phyloP scores from a whole-genome alignment of 306 rosid species.

The Cicer bijugum region DNA sequence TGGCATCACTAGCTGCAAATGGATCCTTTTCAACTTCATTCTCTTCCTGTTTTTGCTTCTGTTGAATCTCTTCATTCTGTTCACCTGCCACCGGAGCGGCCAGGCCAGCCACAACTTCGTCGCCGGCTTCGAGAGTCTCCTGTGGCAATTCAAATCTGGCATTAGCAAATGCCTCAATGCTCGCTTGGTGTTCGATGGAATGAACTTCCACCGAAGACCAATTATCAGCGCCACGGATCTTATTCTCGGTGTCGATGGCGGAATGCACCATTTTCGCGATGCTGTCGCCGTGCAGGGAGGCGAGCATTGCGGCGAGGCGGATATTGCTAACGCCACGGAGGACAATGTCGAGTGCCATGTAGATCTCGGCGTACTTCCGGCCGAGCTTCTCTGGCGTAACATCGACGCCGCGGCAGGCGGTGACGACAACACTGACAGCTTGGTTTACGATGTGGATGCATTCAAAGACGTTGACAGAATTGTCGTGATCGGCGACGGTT shows the following conservation, averaged over 20 bases:
- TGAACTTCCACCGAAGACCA: conserved; percentile 64
- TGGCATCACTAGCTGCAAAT: conserved; percentile 90
- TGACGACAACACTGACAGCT: conserved; percentile 81
- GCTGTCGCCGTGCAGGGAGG: conserved; percentile 85
- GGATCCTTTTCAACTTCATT: conserved; percentile 70
- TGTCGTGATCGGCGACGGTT: conserved; percentile 84
- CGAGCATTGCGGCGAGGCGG: conserved; percentile 94
- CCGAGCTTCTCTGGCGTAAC: conserved; percentile 93
- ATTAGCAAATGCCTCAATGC: conserved; percentile 62
- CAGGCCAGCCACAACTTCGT: conserved; percentile 64
- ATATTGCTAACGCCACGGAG: conserved; percentile 83
- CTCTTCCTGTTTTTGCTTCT: conserved; percentile 60
- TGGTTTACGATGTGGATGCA: conserved; percentile 92
- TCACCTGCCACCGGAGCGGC: conserved; percentile 63
- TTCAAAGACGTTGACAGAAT: conserved; percentile 83
- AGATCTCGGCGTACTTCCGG: conserved; percentile 89
- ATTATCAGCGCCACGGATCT: conserved; percentile 85
- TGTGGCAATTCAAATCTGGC: conserved; percentile 71
- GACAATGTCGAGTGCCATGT: conserved; percentile 95
- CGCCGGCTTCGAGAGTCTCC: conserved; percentile 83
- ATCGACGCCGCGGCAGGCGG: conserved; percentile 92
- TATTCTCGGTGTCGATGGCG: conserved; percentile 75
- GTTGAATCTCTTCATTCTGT: conserved; percentile 59
- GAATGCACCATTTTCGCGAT: conserved; percentile 97
- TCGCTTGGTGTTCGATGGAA: conserved; percentile 71